Evolutionary conservation across 2,329 filamentous ascomycete genomes (phyloP), one percentile per base, ranked within the genome.

Genomic region (Trichoderma sp.): DNA sequence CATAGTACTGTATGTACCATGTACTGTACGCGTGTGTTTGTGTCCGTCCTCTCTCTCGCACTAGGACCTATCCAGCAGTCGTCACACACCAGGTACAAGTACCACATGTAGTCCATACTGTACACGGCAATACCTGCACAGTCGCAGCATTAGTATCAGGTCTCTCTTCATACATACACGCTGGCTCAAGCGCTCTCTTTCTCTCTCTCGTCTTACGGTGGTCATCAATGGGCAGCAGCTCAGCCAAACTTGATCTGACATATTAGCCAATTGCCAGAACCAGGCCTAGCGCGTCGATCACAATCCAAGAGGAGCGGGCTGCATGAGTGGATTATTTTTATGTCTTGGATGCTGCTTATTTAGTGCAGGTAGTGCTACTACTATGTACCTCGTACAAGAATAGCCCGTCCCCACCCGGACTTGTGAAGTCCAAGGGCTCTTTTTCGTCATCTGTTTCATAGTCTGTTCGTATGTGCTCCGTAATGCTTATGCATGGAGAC

Each of bases 261-360:
- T 53, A 22, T 42, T 35, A 29, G 32, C 45, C 45, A 53, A 34
- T 67, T 50, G 54, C 42, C 64, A 67, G 34, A 60, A 67, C 56
- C 22, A 58, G 64, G 45, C 59, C 52, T 56, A 61, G 45, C 22
- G 58, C 66, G 66, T 63, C 59, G 66, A 68, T 68, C 66, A 34
- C 54, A 67, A 67, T 67, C 64, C 64, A 60, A 67, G 64, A 59
- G 54, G 42, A 67, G 64, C 66, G 17, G 32, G 25, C 39, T 63
- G 66, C 50, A 63, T 63, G 59, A 64, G 59, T 68, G 58, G 66
- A 64, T 68, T 68, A 50, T 58, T 39, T 67, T 54, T 67, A 34
- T 64, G 35, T 45, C 32, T 12, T 42, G 39, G 39, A 45, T 45
- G 39, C n/a, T 34, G 29, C 58, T 59, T 59, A 27, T 29, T 50